These are phyloP conservation scores for Chalciporus chontae DNA, from an alignment of 768 basidiomycete species.

Conservation along the genomic window DNA sequence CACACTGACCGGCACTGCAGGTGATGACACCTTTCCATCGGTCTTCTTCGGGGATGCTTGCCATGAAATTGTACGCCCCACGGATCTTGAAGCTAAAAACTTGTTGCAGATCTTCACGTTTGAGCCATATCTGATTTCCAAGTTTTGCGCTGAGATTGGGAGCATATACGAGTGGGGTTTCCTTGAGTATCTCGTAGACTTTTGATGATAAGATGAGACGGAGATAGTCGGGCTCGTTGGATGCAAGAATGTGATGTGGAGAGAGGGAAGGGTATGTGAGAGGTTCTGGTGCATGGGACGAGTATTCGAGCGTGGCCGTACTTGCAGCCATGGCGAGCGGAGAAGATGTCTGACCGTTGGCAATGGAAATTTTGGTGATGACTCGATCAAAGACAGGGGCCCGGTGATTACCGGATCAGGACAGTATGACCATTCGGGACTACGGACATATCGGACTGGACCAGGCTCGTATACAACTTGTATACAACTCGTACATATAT, in stretches of 20 bases:
- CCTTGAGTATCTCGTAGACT: slow-evolving; percentile 85
- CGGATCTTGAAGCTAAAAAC: slow-evolving; percentile 99
- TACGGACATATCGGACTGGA: too few relatives aligned
- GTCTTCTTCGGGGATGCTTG: slow-evolving; percentile 79
- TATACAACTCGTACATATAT: too few relatives aligned
- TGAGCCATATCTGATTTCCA: slow-evolving; percentile 93
- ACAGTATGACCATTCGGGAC: not conserved
- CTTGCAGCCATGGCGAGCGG: slow-evolving; percentile 24
- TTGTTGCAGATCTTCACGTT: slow-evolving; percentile 94
- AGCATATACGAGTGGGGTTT: slow-evolving; percentile 87
- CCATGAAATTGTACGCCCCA: slow-evolving; percentile 99
- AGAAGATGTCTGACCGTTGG: not conserved
- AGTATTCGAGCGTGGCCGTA: slow-evolving; percentile 59
- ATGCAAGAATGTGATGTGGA: slow-evolving; percentile 59
- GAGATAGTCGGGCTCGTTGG: slow-evolving; percentile 81
- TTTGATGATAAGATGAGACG: slow-evolving; percentile 84
- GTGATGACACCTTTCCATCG: slow-evolving; percentile 97
- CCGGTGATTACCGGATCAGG: slow-evolving; percentile 20
- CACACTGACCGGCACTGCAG: slow-evolving; percentile 93
- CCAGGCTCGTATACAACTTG: too few relatives aligned
- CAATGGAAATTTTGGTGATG: not conserved
- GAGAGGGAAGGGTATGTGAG: slow-evolving; percentile 65
- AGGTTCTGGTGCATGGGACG: slow-evolving; percentile 66
- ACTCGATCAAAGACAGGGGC: slow-evolving; percentile 3
- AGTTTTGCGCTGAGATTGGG: slow-evolving; percentile 82